Evolutionary conservation across 2,329 filamentous ascomycete species (phyloP), one percentile per base, ranked within the genome.

Genomic region (Beauveria rudraprayagi): DNA sequence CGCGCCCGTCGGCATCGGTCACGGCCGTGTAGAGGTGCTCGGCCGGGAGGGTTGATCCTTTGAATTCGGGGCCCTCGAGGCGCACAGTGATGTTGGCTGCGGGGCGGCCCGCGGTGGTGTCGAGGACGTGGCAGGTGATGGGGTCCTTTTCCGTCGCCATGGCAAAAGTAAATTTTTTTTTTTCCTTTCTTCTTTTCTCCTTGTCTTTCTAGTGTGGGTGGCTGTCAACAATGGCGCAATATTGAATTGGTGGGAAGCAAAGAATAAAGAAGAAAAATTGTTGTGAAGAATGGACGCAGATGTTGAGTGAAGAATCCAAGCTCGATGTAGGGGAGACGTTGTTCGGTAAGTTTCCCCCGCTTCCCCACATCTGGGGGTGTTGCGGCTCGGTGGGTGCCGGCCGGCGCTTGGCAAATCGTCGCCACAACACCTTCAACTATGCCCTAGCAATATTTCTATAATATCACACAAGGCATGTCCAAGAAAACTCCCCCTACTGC

Each of bases 41-140:
- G 5, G 26, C 34, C 3, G 52, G 34, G 65, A 19, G 54, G 46
- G 17, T 19, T 47, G 10, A 30, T 52, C 70, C 64, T 14, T 71
- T 62, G 62, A 70, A 61, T 47, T 62, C 67, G 55, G 70, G 73
- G 6, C 80, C 80, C 54, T 85, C 77, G 24, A 92, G 83, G 60
- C 82, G 84, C 61, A 92, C 89, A 65, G 80, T 80, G 68, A 94
- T 83, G 64, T 79, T 78, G 61, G 80, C 74, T 17, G 84, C 90
- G 24, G 90, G 90, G 61, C 81, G 81, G 69, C 90, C 90, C 63
- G 82, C 77, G n/a, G 85, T 83, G 11, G 90, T 93, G 79, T 94
- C 89, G 72, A 94, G 89, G 73, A 92, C 84, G 79, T 94, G 90
- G 79, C 90, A 93, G 73, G 90, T 93, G 70, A 94, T 93, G 70